phyloP scores from a whole-genome alignment of 108 stramenopile species.

The Fragilariopsis cylindrus region DNA sequence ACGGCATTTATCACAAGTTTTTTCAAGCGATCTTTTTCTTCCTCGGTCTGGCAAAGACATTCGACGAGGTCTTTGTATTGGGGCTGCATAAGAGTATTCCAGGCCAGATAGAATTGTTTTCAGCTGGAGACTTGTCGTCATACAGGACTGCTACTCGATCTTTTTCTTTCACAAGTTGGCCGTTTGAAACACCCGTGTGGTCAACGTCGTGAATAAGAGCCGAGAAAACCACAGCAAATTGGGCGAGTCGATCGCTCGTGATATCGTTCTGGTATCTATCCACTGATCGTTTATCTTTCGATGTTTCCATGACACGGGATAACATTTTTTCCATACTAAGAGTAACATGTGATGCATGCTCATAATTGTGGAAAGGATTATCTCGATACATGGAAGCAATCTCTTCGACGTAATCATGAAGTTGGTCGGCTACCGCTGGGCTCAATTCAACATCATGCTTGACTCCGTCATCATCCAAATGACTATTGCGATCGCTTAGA shows the following conservation, averaged over 20 bases:
- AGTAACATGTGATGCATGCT: constrained; percentile 38
- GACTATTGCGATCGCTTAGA: neutral
- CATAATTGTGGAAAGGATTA: constrained; percentile 55
- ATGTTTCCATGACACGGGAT: neutral
- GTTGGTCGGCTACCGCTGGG: constrained; percentile 20
- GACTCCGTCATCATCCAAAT: neutral
- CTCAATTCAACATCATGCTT: constrained; percentile 10
- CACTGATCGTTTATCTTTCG: neutral
- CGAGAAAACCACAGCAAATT: constrained; percentile 57
- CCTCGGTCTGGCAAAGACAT: constrained; percentile 28
- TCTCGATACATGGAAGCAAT: constrained; percentile 40
- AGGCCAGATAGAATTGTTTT: constrained; percentile 53
- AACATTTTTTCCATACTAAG: constrained; percentile 21
- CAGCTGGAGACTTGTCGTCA: constrained; percentile 39
- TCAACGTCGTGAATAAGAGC: constrained; percentile 67
- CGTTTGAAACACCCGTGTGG: constrained; percentile 49
- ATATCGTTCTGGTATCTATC: constrained; percentile 40
- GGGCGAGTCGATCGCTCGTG: constrained; percentile 45
- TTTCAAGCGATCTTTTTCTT: constrained; percentile 37
- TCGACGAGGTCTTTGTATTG: constrained; percentile 28
- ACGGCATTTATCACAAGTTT: constrained; percentile 45
- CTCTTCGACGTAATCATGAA: constrained; percentile 22
- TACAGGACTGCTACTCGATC: constrained; percentile 28
- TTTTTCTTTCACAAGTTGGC: constrained; percentile 47
- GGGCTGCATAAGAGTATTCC: constrained; percentile 41